Evolutionary conservation across 2,329 filamentous ascomycete species (phyloP), one percentile per base, ranked within the genome.

Genomic region (Penicillium sp.): DNA sequence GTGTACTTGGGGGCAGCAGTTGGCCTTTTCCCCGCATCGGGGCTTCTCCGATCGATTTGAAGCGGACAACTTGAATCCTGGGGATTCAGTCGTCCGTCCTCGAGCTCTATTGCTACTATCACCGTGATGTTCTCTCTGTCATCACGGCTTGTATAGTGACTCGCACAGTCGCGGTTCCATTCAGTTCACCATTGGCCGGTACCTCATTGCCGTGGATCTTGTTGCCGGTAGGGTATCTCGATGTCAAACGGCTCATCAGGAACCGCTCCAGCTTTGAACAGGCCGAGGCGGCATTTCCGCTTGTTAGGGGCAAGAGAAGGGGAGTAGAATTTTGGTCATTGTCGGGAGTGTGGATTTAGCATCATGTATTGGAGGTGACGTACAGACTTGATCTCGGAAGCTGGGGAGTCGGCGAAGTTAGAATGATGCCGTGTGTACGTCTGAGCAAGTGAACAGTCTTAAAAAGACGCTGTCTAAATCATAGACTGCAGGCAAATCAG

Each of bases 101-200:
- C 34, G n/a, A 38, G 9, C 21, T 21, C 16, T 16, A 38, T 16
- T 38, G 18, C 18, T 21, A 2, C 2, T 21, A 21, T 21, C 18
- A 21, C 18, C 18, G 18, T 2, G 73, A 82, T 12, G 62, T 74
- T 0, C 81, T 82, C 49, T 79, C 80, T 0, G 81, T 82, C 51
- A 78, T 75, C 0, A 74, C 73, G 0, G 74, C 74, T 1, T 81
- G 77, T 52, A 78, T 77, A 70, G 75, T 5, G 80, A 70, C 0
- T 61, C 82, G 43, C 76, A 65, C 3, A 69, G 82, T 54, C 75
- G 77, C 47, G 81, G 80, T 1, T 79, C 75, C 0, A 80, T 83
- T 47, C 70, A 79, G 2, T 83, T 83, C 53, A 74, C 71, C 4
- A 67, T 73, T 0, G 79, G 80, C 0, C 78, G 75, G 55, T 83